These are phyloP conservation scores for Conticribra weissflogii DNA, from an alignment of 108 stramenopile species.

Conservation along the genomic window DNA sequence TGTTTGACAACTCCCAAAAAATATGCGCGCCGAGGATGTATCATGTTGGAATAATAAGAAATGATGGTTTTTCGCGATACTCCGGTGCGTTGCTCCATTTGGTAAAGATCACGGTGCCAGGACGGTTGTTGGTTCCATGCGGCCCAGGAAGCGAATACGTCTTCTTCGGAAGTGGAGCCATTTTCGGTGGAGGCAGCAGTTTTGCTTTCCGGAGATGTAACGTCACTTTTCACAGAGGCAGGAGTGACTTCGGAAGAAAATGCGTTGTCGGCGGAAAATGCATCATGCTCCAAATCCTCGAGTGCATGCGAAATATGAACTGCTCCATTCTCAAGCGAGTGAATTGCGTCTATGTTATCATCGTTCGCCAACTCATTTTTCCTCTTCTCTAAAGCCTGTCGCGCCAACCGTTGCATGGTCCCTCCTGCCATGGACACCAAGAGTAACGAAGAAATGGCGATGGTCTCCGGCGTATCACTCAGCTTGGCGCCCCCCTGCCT, in stretches of 20 bases:
- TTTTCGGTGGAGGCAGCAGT: neutral
- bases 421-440: conserved; percentile 35
- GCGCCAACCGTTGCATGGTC: conserved; percentile 39
- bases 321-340: too few relatives aligned
- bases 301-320: conserved; percentile 18
- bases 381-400: conserved; percentile 25
- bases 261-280: neutral
- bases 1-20: conserved; percentile 25
- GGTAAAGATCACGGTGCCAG: conserved; percentile 42
- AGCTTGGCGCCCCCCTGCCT: too few relatives aligned
- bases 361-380: too few relatives aligned
- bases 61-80: conserved; percentile 27
- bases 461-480: conserved; percentile 22
- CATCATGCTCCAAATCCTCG: conserved; percentile 27
- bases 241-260: neutral
- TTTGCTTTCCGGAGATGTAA: neutral
- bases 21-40: conserved; percentile 36
- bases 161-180: neutral
- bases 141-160: conserved; percentile 21
- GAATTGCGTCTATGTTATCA: too few relatives aligned
- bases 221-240: too few relatives aligned
- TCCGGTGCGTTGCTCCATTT: conserved; percentile 36
- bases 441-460: conserved; percentile 37
- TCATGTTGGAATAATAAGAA: conserved; percentile 27
- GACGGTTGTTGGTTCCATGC: conserved; percentile 37